These are phyloP conservation scores for Acephala macrosclerotiorum DNA, from an alignment of 2,329 filamentous ascomycete species.

Conservation along the genomic window DNA sequence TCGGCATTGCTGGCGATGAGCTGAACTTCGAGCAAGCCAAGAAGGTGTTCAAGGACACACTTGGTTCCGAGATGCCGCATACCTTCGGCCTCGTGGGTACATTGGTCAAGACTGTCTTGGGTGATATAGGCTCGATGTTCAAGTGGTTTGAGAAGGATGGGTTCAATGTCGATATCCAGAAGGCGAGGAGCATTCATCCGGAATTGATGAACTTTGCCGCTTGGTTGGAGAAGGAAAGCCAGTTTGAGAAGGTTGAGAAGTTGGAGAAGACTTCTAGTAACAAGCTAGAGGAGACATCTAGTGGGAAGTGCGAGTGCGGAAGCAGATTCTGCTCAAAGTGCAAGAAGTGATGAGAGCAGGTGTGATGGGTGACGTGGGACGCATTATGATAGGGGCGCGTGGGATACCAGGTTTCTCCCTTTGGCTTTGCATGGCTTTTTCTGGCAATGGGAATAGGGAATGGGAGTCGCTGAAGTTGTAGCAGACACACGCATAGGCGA, in stretches of 20 bases:
- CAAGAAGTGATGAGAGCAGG: background rate
- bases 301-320: background rate
- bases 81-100: constrained; percentile 39
- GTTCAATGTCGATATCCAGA: constrained; percentile 46
- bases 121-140: constrained; percentile 43
- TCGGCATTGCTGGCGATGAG: constrained; percentile 55
- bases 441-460: background rate
- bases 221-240: constrained; percentile 52
- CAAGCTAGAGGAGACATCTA: background rate
- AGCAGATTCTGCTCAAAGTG: background rate
- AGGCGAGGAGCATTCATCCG: constrained; percentile 50
- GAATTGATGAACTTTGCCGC: constrained; percentile 52
- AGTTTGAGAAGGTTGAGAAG: constrained; percentile 27
- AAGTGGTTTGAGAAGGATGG: constrained; percentile 43
- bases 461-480: no score
- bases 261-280: background rate
- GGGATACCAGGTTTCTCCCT: background rate
- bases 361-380: background rate
- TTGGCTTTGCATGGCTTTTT: background rate
- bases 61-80: constrained; percentile 41
- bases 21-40: constrained; percentile 47
- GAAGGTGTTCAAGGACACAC: constrained; percentile 42
- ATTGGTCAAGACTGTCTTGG: constrained; percentile 36
- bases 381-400: constrained; percentile 16
- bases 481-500: no score